phyloP scores from a whole-genome alignment of 495 filamentous ascomycete genomes.

The Astrothelium subdiscretum region DNA sequence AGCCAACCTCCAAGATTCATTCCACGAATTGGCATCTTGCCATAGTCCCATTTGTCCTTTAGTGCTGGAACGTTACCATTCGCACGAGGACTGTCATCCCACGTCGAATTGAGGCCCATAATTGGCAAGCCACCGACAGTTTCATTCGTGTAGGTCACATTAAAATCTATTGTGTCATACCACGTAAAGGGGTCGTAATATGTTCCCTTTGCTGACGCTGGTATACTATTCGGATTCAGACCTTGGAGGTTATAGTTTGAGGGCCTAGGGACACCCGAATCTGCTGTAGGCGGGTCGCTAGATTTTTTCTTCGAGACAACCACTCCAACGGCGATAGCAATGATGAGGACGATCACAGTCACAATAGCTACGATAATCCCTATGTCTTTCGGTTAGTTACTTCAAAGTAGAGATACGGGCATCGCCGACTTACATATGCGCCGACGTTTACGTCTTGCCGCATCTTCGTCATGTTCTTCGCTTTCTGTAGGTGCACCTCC shows the following conservation, averaged over 20 bases:
- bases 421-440: conserved; percentile 18
- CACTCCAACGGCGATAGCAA: conserved; percentile 65
- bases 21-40: conserved; percentile 66
- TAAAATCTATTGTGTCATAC: conserved; percentile 87
- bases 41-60: conserved; percentile 63
- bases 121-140: conserved; percentile 75
- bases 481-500: conserved; percentile 20
- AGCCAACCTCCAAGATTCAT: conserved; percentile 96
- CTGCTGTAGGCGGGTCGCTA: conserved; percentile 7
- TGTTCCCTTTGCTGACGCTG: conserved; percentile 55
- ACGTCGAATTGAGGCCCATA: conserved; percentile 80
- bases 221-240: conserved; percentile 51
- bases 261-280: conserved; percentile 27
- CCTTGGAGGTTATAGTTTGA: conserved; percentile 46
- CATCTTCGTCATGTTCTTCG: conserved; percentile 22
- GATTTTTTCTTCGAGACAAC: conserved; percentile 56
- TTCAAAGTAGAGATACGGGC: conserved; percentile 3
- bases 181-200: conserved; percentile 85
- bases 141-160: conserved; percentile 80
- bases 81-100: conserved; percentile 70
- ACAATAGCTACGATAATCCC: conserved; percentile 45
- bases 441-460: conserved; percentile 20
- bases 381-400: conserved; percentile 29
- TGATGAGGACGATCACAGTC: conserved; percentile 51
- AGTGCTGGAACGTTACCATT: conserved; percentile 73